Evolutionary conservation across 768 basidiomycete genomes (phyloP), one percentile per base, ranked within the genome.

Genomic region (Calocybe cyanea): DNA sequence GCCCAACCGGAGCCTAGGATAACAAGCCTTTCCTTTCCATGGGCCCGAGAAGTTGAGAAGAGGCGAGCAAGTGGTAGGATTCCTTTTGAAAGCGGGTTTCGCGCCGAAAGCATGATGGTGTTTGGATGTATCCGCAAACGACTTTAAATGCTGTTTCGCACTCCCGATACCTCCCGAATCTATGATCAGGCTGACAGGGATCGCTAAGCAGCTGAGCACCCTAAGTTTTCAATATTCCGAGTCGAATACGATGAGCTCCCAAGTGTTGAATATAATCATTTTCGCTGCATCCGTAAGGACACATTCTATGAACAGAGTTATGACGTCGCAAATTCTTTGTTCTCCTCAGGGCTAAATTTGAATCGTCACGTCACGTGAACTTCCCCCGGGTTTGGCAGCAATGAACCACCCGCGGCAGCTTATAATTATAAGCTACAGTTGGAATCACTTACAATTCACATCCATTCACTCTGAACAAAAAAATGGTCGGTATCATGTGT

Each of bases 1-100:
- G 83, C 85, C 86, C 85, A 88, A 18, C 86, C 86, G 8, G 84
- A 86, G 7, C 85, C 86, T 6, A 87, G 67, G 49, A 88, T 81
- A 15, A 87, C 77, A 28, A 87, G 73, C 18, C 72, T 69, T 46
- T 73, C 62, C 52, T 69, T 75, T 21, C 41, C 33, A 31, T 48
- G 44, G 23, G 41, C 15, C 1, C 17, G 14, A n/a, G 51, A 49
- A 4, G 41, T 46, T 2, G 45, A 53, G 15, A 53, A 44, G 17
- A 28, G 14, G 3, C 32, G 40, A 2, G 45, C 31, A 4, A 31
- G 34, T 13, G n/a, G 4, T 14, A n/a, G n/a, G n/a, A 14, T 15
- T 1, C 23, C 17, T 25, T 25, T 37, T 14, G 14, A 17, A 36
- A 38, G 31, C 10, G 45, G 31, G 34, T 19, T 44, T 37, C 41